Evolutionary conservation across 1,284 basidiomycete genomes (phyloP), one percentile per base, ranked within the genome.

Genomic region (Rhodotorula sp.): DNA sequence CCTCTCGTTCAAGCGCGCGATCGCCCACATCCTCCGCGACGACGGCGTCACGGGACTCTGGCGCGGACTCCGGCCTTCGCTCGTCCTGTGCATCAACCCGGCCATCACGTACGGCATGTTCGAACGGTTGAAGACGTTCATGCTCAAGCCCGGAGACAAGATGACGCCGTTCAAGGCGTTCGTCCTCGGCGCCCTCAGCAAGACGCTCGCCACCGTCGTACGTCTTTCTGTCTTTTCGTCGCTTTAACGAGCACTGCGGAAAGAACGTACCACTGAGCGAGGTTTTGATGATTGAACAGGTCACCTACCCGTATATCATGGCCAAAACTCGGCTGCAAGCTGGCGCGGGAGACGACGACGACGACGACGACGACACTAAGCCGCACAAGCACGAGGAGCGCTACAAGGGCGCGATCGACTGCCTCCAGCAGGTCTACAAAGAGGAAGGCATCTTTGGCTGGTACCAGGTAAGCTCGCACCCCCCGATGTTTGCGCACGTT

Each of bases 91-190:
- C 48, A 78, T 83, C 68, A 99, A 99, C 82, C 96, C 96, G 4
- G 95, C 96, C 29, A 98, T 99, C 82, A 99, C 96, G 2, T 99
- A 99, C 80, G 96, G 96, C 63, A 86, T 90, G 51, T 99, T 93
- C 79, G 95, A 99, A 83, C 87, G 94, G 63, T 85, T 96, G 72
- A 98, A 98, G 84, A 86, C 83, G 44, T 69, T 81, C 62, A 75
- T 82, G 69, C 76, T 82, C 45, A 77, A 79, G 66, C 67, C 79
- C 76, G 85, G 85, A 7, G 82, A 83, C 5, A 92, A 90, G 78
- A 85, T 95, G 79, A 87, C 88, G 0, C 91, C 95, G 1, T 88
- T 87, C 77, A 85, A 88, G 81, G 86, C 89, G 12, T 99, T 99
- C 83, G 76, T 89, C 57, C 83, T 98, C 33, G 96, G 96, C n/a